These are phyloP conservation scores for Cryphonectria nitschkei DNA, from an alignment of 2,329 filamentous ascomycete species.

Conservation along the genomic window DNA sequence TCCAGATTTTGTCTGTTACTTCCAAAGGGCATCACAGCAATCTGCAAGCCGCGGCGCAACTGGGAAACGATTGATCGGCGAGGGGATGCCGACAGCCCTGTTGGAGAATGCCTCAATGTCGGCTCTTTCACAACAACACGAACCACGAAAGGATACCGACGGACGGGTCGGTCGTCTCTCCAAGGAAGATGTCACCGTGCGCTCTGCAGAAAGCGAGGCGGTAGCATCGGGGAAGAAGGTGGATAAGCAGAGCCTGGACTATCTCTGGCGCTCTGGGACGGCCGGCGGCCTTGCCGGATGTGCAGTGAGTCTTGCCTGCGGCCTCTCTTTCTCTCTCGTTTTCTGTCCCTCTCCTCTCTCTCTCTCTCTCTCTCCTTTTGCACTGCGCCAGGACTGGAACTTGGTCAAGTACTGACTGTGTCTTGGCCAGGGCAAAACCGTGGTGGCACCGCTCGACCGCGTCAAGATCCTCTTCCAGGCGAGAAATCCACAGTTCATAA, in stretches of 20 bases:
- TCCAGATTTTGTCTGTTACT: not conserved
- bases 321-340: not conserved
- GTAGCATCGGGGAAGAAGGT: slow-evolving; percentile 53
- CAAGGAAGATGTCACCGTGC: slow-evolving; percentile 46
- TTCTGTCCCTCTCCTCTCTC: not conserved
- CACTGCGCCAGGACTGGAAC: not conserved
- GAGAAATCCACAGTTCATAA: slow-evolving; percentile 89
- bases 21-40: slow-evolving; percentile 24
- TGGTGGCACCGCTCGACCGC: slow-evolving; percentile 92
- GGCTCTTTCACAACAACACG: slow-evolving; percentile 49
- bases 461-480: slow-evolving; percentile 99
- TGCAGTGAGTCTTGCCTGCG: slow-evolving; percentile 64
- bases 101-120: slow-evolving; percentile 63
- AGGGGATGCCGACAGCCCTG: slow-evolving; percentile 59
- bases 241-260: slow-evolving; percentile 78
- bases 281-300: slow-evolving; percentile 92
- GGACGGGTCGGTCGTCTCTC: slow-evolving; percentile 28
- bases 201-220: slow-evolving; percentile 56
- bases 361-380: too few species aligned
- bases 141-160: slow-evolving; percentile 43
- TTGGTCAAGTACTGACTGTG: slow-evolving; percentile 27
- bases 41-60: slow-evolving; percentile 6
- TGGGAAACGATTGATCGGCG: slow-evolving; percentile 24
- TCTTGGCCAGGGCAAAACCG: slow-evolving; percentile 77
- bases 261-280: slow-evolving; percentile 79